Percentiles rank a stretch among this genome's conserved stretches.
Evolutionary conservation across 352 stramenopile species (phyloP).

Genomic region (Phytophthora crassamura): DNA sequence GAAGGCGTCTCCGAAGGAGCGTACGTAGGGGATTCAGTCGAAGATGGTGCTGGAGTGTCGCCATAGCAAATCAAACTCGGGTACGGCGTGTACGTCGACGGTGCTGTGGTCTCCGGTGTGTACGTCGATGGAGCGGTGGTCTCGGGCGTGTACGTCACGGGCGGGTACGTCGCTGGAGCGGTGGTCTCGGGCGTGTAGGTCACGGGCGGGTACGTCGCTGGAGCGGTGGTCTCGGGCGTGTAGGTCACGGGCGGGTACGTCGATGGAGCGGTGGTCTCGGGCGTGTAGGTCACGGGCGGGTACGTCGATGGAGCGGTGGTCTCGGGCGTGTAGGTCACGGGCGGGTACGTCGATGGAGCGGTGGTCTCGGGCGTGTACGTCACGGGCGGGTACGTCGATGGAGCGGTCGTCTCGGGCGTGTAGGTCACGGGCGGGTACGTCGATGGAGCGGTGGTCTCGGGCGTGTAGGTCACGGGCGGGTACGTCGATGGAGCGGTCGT

Average conservation of each 20-base stretch:
- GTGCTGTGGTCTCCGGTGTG: not conserved
- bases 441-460: not conserved
- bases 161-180: not conserved
- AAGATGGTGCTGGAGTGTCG: constrained; percentile 11
- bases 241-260: constrained; percentile 8
- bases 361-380: not conserved
- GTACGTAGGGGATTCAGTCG: constrained; percentile 6
- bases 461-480: not conserved
- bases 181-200: not conserved
- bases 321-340: constrained; percentile 4
- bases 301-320: constrained; percentile 1
- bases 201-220: not conserved
- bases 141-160: not conserved
- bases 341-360: not conserved
- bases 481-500: constrained; percentile 1
- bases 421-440: constrained; percentile 1
- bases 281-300: constrained; percentile 2
- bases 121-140: constrained; percentile 3
- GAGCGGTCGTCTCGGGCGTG: constrained; percentile 2
- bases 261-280: not conserved
- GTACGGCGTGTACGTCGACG: not conserved
- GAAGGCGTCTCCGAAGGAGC: not conserved
- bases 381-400: not conserved
- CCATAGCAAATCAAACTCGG: constrained; percentile 22
- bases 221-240: constrained; percentile 5